Percentiles rank a stretch among this genome's conserved stretches.
Evolutionary conservation across 148 eudicot species (phyloP).

Genomic region (Cornus controversa): DNA sequence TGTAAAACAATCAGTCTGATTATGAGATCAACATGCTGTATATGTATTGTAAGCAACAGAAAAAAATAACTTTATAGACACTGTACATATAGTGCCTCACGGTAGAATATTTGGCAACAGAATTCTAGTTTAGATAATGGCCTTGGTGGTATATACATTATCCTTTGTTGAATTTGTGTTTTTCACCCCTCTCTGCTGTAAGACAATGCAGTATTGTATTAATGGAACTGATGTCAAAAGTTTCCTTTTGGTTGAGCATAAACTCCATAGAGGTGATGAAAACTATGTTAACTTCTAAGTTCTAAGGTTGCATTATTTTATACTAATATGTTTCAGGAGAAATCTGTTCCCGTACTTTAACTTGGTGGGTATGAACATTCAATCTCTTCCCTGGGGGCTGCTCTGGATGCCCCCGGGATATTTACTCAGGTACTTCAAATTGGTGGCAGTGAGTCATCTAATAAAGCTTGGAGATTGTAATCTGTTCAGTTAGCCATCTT

Average conservation of each 20-base stretch:
- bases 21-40: neutral
- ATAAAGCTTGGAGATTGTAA: no score
- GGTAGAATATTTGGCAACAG: neutral
- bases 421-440: no score
- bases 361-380: no score
- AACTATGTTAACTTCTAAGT: neutral
- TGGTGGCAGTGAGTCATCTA: no score
- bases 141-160: neutral
- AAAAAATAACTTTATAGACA: no score
- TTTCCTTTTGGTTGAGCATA: neutral
- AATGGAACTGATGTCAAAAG: neutral
- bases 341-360: no score
- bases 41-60: no score
- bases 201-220: neutral
- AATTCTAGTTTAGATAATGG: neutral
- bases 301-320: neutral
- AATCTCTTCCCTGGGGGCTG: no score
- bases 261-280: neutral
- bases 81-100: neutral
- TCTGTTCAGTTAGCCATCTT: no score
- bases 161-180: neutral
- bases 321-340: no score
- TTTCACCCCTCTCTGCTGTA: neutral
- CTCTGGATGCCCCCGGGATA: no score
- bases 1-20: neutral